Evolutionary conservation across 108 stramenopile species (phyloP).

Genomic region (Skeletonema costatum): DNA sequence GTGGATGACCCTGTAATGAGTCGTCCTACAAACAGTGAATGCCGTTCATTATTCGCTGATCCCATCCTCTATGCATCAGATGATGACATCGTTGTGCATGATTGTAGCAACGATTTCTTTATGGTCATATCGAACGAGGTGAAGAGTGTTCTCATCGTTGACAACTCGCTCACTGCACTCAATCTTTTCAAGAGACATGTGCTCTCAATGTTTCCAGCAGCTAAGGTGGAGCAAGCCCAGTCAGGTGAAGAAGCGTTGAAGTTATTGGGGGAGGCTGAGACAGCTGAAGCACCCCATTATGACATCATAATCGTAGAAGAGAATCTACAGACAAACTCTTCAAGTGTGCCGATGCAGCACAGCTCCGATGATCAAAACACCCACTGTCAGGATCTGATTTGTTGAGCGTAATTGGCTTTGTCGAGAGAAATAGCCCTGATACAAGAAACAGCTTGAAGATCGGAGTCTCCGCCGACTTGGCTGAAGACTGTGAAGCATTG

Average conservation of each 20-base stretch:
- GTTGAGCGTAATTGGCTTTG: not conserved
- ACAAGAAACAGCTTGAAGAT: slow-evolving; percentile 17
- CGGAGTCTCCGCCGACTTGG: slow-evolving; percentile 29
- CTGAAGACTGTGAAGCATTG: slow-evolving; percentile 34
- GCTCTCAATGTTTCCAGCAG: slow-evolving; percentile 39
- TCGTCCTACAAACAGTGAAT: slow-evolving; percentile 1
- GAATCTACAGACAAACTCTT: not conserved
- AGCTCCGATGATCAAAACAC: not conserved
- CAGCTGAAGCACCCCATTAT: not conserved
- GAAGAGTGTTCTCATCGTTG: slow-evolving; percentile 27
- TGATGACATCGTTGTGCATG: slow-evolving; percentile 35
- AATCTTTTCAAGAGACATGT: slow-evolving; percentile 20
- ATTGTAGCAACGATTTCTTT: slow-evolving; percentile 25
- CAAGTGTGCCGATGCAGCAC: not conserved
- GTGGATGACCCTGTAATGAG: slow-evolving; percentile 22
- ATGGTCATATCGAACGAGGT: slow-evolving; percentile 22
- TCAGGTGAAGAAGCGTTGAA: slow-evolving; percentile 33
- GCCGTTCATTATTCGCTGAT: slow-evolving; percentile 39
- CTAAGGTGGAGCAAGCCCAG: not conserved
- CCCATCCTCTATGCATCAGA: slow-evolving; percentile 30
- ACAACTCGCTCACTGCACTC: slow-evolving; percentile 5
- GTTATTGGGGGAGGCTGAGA: not conserved
- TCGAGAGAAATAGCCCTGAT: not conserved
- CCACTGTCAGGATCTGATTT: not conserved
- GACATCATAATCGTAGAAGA: slow-evolving; percentile 41